Conservation (phyloP, 371 early-diverging fungal species). For the Mucor sp. region DNA sequence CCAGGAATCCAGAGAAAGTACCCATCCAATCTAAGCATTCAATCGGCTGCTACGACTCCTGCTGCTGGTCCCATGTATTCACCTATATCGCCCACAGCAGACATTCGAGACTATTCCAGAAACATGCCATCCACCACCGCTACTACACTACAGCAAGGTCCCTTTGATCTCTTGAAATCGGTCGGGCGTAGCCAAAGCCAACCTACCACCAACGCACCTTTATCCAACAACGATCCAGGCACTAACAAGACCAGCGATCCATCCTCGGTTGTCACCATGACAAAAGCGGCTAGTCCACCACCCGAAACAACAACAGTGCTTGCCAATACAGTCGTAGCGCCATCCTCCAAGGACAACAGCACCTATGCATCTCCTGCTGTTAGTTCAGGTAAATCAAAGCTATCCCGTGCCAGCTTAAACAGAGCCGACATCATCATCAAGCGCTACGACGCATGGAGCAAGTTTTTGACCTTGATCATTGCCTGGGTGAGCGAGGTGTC, state of each 20-base stretch:
- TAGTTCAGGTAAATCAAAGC: neutral
- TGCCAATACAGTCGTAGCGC: neutral
- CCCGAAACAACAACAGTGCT: neutral
- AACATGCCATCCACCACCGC: neutral
- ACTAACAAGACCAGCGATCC: neutral
- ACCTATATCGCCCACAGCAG: neutral
- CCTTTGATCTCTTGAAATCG: neutral
- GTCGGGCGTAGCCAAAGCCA: neutral
- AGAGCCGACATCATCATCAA: slow-evolving; percentile 36
- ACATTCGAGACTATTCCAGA: neutral
- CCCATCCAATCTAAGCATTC: neutral
- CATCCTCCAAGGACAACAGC: neutral
- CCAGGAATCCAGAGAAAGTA: neutral
- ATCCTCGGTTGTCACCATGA: neutral
- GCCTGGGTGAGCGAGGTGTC: slow-evolving; percentile 30
- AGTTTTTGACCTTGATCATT: slow-evolving; percentile 20
- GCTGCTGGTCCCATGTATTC: neutral
- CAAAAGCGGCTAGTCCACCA: neutral
- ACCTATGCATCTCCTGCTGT: neutral
- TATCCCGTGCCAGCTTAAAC: slow-evolving; percentile 8
- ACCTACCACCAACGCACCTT: neutral
- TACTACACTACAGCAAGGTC: neutral
- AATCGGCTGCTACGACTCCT: neutral
- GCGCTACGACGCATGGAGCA: slow-evolving; percentile 32
- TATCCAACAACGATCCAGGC: neutral